Evolutionary conservation across 768 basidiomycete species (phyloP).

Genomic region (Calocera cornea): DNA sequence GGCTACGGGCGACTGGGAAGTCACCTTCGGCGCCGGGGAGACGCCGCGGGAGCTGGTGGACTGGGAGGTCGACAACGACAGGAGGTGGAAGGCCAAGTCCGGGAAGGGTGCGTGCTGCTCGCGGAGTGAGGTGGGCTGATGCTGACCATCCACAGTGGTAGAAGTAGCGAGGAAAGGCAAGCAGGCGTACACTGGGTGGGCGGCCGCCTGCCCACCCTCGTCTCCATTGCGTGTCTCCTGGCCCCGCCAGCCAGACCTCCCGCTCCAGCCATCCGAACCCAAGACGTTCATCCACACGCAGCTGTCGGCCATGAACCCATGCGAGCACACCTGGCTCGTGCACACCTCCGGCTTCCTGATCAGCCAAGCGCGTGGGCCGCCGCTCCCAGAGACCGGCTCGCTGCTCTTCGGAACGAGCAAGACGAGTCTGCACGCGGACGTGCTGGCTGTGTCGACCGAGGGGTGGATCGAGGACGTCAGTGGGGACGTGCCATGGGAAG

Average conservation of each 20-base stretch:
- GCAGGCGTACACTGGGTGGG: conserved; percentile 15
- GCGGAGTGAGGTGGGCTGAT: not conserved
- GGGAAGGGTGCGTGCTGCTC: not conserved
- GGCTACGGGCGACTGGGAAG: not conserved
- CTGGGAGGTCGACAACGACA: not conserved
- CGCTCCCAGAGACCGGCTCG: not conserved
- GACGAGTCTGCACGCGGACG: not conserved
- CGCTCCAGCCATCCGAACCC: not conserved
- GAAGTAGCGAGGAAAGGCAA: not conserved
- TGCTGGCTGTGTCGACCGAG: not conserved
- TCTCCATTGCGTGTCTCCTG: not conserved
- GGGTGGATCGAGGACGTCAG: not conserved
- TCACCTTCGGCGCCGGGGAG: not conserved
- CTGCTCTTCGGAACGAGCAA: not conserved
- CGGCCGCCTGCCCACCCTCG: conserved; percentile 23
- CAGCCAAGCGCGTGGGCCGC: not conserved
- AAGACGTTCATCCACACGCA: conserved; percentile 38
- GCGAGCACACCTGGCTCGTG: conserved; percentile 30
- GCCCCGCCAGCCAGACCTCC: not conserved
- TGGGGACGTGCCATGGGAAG: conserved; percentile 46
- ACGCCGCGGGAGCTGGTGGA: not conserved
- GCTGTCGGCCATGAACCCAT: conserved; percentile 37
- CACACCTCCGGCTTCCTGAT: conserved; percentile 23
- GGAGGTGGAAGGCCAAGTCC: not conserved
- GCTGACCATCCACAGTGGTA: not conserved